Base-by-base conservation (phyloP, 805 yeast genomes). In the Zygosaccharomyces gambellarensis region DNA sequence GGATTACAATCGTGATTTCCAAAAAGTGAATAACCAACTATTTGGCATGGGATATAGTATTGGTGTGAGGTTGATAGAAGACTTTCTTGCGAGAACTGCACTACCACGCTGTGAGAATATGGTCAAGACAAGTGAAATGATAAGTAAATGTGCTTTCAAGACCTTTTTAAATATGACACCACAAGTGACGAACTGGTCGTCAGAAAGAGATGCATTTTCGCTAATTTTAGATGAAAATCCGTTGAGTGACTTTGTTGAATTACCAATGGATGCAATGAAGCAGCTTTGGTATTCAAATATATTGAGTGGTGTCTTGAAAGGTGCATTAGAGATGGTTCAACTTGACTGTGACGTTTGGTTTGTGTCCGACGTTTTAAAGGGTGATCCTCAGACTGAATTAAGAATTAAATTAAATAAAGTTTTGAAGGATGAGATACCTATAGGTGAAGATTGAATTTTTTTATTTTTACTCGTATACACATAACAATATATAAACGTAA, bases 11-110 rank as follows among this genome's bases (percentile, higher is more conserved):
- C 76, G 80, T 54, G 87, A 90, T 66, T 90, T 88, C 65, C 64
- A 62, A 5, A 83, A 83, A 60, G 96, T 94, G 50, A 94, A 94
- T 63, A 72, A 74, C 45, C 95, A 92, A 63, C 74, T 94, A 44
- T 96, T 84, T 60, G 79, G 81, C 55, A 92, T 94, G 98, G 99
- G 99, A 0, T 88, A 90, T 67, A 90, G 87, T 64, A 94, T 94
- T 36, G 99, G 99, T 1, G 72, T 90, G 43, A 73, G 99, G 55
- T 68, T 94, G 50, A 87, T 94, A 44, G 99, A 94, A 62, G 99
- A 94, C 64, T 89, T 92, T 61, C 73, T 94, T 36, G 95, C 97
- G 28, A 82, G 85, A 61, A 83, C 96, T 0, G 90, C 88, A n/a
- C 75, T 85, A 1, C 85, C 87, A 36, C 74, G 99, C 51, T 94